Percentiles rank a stretch among this genome's conserved stretches.
Evolutionary conservation across 2,329 filamentous ascomycete species (phyloP).

Genomic region (Talaromyces albobiverticillius): DNA sequence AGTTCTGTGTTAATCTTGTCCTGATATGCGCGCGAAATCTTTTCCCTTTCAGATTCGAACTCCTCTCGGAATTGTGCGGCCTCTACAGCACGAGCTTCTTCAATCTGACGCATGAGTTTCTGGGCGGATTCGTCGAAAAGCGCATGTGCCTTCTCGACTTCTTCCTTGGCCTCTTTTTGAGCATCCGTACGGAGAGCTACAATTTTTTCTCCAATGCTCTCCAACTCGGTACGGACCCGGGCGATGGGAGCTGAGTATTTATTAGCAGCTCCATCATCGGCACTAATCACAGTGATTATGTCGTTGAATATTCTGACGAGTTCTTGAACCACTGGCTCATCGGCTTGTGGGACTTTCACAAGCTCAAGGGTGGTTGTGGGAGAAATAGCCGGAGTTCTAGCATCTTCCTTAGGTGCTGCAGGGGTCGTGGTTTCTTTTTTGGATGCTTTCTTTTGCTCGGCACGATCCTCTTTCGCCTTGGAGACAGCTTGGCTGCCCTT

Average conservation of each 20-base stretch:
- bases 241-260: slow-evolving; percentile 75
- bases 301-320: slow-evolving; percentile 94
- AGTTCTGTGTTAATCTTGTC: slow-evolving; percentile 75
- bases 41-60: slow-evolving; percentile 82
- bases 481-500: slow-evolving; percentile 21
- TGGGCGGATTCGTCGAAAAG: slow-evolving; percentile 86
- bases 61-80: slow-evolving; percentile 82
- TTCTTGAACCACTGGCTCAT: slow-evolving; percentile 86
- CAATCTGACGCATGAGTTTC: slow-evolving; percentile 83
- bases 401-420: slow-evolving; percentile 29
- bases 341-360: slow-evolving; percentile 69
- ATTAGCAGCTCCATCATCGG: slow-evolving; percentile 67
- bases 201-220: slow-evolving; percentile 76
- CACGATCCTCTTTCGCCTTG: slow-evolving; percentile 31
- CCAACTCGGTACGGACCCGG: slow-evolving; percentile 81
- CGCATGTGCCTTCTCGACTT: slow-evolving; percentile 67
- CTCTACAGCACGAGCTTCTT: slow-evolving; percentile 76
- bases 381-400: slow-evolving; percentile 36
- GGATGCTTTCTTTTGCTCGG: slow-evolving; percentile 29
- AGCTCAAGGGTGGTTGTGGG: slow-evolving; percentile 72
- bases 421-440: slow-evolving; percentile 20
- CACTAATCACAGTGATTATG: slow-evolving; percentile 89
- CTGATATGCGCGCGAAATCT: slow-evolving; percentile 73
- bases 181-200: slow-evolving; percentile 67
- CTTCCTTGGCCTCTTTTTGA: slow-evolving; percentile 67